Evolutionary conservation across 164 flowering plant species (phyloP).

Genomic region (Euptelea pleiosperma): DNA sequence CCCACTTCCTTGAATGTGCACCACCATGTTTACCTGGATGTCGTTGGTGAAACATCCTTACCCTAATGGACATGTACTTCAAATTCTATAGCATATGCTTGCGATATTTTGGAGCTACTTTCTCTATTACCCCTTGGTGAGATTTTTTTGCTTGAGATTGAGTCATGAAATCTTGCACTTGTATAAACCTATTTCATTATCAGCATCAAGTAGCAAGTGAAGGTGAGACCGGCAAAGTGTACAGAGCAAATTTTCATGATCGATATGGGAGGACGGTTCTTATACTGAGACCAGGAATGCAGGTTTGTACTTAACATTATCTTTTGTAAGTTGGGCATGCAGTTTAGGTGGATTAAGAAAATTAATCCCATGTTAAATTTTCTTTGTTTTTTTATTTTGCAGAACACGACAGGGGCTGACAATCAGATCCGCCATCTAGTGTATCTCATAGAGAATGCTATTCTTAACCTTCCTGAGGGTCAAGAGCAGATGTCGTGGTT

Average conservation of each 20-base stretch:
- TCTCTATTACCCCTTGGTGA: neutral
- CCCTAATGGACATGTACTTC: neutral
- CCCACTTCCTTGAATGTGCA: too few species aligned
- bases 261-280: constrained; percentile 72
- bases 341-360: neutral
- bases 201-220: constrained; percentile 82
- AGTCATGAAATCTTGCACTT: neutral
- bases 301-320: constrained; percentile 18
- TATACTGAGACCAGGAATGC: constrained; percentile 83
- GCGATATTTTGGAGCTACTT: neutral
- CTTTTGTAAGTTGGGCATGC: constrained; percentile 2
- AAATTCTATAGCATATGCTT: neutral
- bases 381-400: constrained; percentile 26
- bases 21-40: too few species aligned
- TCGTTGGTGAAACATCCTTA: too few species aligned
- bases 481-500: constrained; percentile 96
- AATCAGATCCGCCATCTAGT: constrained; percentile 79
- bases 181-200: constrained; percentile 3
- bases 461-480: constrained; percentile 78
- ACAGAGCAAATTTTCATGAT: constrained; percentile 78
- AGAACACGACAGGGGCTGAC: constrained; percentile 73
- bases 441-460: constrained; percentile 86
- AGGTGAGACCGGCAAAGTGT: constrained; percentile 89
- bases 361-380: neutral
- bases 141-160: neutral